Evolutionary conservation across 768 basidiomycete genomes (phyloP).

Genomic region (Lactarius deliciosus): DNA sequence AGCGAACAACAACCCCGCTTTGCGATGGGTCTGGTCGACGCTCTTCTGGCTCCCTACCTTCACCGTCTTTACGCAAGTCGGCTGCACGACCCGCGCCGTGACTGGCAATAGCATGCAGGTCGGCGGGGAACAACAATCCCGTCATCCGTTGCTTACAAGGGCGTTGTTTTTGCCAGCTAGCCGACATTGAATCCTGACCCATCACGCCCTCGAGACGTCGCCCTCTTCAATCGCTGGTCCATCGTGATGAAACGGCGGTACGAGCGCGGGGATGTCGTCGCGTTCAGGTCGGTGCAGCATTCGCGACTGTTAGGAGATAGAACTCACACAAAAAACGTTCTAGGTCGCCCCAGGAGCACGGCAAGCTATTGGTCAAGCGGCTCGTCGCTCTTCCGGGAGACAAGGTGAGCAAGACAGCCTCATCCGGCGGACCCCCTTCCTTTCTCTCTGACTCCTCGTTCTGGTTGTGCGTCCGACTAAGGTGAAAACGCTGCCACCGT

Average conservation of each 20-base stretch:
- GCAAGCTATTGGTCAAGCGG: constrained; percentile 26
- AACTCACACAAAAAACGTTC: not conserved
- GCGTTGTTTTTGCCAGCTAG: constrained; percentile 20
- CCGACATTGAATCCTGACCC: constrained; percentile 29
- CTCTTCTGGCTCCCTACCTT: constrained; percentile 27
- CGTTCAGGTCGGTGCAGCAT: constrained; percentile 13
- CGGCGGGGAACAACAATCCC: not conserved
- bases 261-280: constrained; percentile 28
- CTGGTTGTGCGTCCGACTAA: constrained; percentile 5
- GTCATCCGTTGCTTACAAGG: not conserved
- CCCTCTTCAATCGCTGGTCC: constrained; percentile 27
- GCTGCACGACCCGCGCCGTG: constrained; percentile 22
- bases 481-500: constrained; percentile 30
- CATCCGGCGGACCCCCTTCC: not conserved
- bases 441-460: not conserved
- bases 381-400: constrained; percentile 29
- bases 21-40: constrained; percentile 10
- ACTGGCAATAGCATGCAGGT: constrained; percentile 31
- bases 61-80: constrained; percentile 22
- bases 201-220: constrained; percentile 26
- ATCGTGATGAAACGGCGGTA: constrained; percentile 17
- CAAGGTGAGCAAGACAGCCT: constrained; percentile 15
- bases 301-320: not conserved
- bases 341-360: constrained; percentile 26
- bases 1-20: not conserved